Evolutionary conservation across 73 alveolate species (phyloP).

Genomic region (Tetrahymena thermophila): DNA sequence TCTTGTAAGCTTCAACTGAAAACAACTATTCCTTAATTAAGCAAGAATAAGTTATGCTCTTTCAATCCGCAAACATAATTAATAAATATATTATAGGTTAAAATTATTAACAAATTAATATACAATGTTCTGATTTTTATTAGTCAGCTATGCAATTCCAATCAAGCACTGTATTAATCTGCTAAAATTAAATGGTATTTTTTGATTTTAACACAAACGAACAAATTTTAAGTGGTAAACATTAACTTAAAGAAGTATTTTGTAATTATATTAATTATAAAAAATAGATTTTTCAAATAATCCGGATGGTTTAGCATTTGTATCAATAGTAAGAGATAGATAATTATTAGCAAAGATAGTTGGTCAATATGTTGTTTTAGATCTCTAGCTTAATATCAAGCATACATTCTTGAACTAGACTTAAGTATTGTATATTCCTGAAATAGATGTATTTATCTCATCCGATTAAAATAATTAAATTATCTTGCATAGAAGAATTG

Average conservation of each 20-base stretch:
- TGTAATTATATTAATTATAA: no score
- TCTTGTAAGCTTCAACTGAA: neutral
- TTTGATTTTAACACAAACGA: neutral
- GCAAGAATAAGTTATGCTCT: neutral
- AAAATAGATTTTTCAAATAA: neutral
- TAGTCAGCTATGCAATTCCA: no score
- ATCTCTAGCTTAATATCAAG: neutral
- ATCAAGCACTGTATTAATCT: neutral
- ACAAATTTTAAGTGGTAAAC: neutral
- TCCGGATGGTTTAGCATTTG: neutral
- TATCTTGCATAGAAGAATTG: neutral
- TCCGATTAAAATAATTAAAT: neutral
- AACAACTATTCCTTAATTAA: neutral
- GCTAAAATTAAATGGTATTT: neutral
- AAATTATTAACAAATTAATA: no score
- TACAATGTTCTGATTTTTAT: no score
- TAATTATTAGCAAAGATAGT: neutral
- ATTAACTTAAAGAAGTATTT: no score
- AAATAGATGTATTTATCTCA: neutral
- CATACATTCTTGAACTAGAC: neutral
- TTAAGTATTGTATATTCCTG: neutral
- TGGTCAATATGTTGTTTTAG: neutral
- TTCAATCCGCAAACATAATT: neutral
- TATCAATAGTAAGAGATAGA: neutral
- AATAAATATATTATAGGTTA: neutral